Conservation (phyloP, 2,329 filamentous ascomycete species). For the Helicocarpus griseus region DNA sequence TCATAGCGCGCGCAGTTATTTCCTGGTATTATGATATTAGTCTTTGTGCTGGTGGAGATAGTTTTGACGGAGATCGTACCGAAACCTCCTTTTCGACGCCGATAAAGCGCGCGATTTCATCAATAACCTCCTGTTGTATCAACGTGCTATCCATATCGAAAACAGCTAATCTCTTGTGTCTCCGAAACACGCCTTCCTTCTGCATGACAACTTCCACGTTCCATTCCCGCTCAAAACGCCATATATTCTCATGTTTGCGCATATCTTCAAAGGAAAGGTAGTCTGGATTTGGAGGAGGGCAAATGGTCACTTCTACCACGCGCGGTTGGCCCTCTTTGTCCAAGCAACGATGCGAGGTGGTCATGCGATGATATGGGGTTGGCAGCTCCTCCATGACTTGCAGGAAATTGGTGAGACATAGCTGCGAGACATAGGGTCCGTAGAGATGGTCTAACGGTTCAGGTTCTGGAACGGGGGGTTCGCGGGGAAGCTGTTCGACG, state of each 20-base stretch:
- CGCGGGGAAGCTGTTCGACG: constrained; percentile 44
- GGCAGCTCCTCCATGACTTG: constrained; percentile 41
- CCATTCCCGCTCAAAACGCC: constrained; percentile 79
- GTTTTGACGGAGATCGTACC: constrained; percentile 24
- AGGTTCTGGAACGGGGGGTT: constrained; percentile 45
- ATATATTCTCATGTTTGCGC: constrained; percentile 70
- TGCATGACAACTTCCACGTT: constrained; percentile 78
- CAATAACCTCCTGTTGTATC: constrained; percentile 95
- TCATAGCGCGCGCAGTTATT: constrained; percentile 91
- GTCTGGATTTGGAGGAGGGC: constrained; percentile 38
- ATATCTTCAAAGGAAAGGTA: constrained; percentile 54
- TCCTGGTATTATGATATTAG: constrained; percentile 30
- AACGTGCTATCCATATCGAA: constrained; percentile 99
- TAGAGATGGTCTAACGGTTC: constrained; percentile 47
- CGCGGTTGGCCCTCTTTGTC: constrained; percentile 39
- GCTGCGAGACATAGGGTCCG: constrained; percentile 44
- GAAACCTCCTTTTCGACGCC: constrained; percentile 76
- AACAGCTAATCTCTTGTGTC: constrained; percentile 76
- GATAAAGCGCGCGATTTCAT: constrained; percentile 78
- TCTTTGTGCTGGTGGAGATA: background rate
- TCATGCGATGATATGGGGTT: constrained; percentile 40
- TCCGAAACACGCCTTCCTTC: constrained; percentile 60
- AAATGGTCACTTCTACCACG: constrained; percentile 44
- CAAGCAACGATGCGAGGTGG: constrained; percentile 39
- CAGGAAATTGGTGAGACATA: constrained; percentile 48